Percentiles rank a stretch among this genome's conserved stretches.
Conservation (phyloP, 2,329 filamentous ascomycete species). For the Fusarium sp. region DNA sequence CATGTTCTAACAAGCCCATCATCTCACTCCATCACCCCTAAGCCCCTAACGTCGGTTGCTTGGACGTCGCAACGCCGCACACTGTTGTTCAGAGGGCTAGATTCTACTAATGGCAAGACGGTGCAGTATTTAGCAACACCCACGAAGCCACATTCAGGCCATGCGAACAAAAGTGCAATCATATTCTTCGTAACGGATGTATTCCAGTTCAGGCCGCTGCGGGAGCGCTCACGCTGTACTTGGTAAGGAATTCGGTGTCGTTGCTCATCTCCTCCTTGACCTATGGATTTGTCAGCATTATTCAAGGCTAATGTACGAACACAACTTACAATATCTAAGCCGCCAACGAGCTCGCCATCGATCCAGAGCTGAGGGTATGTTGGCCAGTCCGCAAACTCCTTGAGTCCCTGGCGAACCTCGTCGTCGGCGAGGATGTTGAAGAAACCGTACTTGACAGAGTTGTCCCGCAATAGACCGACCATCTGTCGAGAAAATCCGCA, state of each 20-base stretch:
- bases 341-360: slow-evolving; percentile 90
- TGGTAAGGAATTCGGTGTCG: slow-evolving; percentile 84
- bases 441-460: slow-evolving; percentile 95
- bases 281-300: slow-evolving; percentile 62
- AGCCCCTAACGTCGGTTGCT: slow-evolving; percentile 3
- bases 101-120: slow-evolving; percentile 12
- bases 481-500: slow-evolving; percentile 95
- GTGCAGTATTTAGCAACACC: slow-evolving; percentile 7
- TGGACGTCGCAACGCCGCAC: slow-evolving; percentile 12
- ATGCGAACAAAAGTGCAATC: slow-evolving; percentile 21
- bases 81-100: neutral
- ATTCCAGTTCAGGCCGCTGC: slow-evolving; percentile 54
- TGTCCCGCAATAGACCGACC: slow-evolving; percentile 88
- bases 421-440: slow-evolving; percentile 99
- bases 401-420: slow-evolving; percentile 94
- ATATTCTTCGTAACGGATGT: slow-evolving; percentile 20
- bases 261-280: slow-evolving; percentile 94
- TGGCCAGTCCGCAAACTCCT: slow-evolving; percentile 98
- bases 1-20: slow-evolving; percentile 1
- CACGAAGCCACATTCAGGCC: slow-evolving; percentile 22
- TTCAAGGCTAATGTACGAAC: neutral
- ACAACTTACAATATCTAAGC: slow-evolving; percentile 91
- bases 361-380: slow-evolving; percentile 97
- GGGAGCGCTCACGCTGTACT: slow-evolving; percentile 73
- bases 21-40: neutral